Conservation (phyloP, 202 grass and related monocot genomes). For the Setaria viridis region DNA sequence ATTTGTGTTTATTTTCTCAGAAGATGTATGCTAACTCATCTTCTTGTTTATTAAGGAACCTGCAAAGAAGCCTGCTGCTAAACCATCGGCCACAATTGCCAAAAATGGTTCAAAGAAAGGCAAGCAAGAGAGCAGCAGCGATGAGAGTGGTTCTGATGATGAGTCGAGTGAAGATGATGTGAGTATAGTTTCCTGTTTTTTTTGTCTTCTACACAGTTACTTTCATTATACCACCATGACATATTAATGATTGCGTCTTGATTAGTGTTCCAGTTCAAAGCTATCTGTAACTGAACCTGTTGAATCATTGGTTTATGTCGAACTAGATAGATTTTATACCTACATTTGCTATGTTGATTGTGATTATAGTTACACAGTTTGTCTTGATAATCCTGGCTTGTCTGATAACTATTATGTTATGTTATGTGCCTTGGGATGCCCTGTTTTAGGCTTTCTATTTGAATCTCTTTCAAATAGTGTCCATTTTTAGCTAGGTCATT, state of each 20-base stretch:
- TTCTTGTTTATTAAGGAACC: constrained; percentile 40
- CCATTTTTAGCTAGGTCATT: not conserved
- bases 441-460: not conserved
- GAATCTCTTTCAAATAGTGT: too few species aligned
- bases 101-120: constrained; percentile 41
- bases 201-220: not conserved
- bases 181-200: not conserved
- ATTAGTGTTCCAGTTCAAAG: not conserved
- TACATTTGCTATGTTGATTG: not conserved
- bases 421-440: not conserved
- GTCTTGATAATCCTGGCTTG: not conserved
- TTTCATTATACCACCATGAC: not conserved
- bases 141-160: constrained; percentile 46
- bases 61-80: constrained; percentile 57
- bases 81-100: not conserved
- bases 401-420: not conserved
- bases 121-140: constrained; percentile 52
- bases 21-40: not conserved
- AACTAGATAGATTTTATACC: not conserved
- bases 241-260: not conserved
- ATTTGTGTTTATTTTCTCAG: not conserved
- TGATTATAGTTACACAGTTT: not conserved
- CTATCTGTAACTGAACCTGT: not conserved
- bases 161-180: constrained; percentile 58
- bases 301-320: not conserved